Evolutionary conservation across 1,284 basidiomycete species (phyloP).

Genomic region (Singerocomus rubriflavus): DNA sequence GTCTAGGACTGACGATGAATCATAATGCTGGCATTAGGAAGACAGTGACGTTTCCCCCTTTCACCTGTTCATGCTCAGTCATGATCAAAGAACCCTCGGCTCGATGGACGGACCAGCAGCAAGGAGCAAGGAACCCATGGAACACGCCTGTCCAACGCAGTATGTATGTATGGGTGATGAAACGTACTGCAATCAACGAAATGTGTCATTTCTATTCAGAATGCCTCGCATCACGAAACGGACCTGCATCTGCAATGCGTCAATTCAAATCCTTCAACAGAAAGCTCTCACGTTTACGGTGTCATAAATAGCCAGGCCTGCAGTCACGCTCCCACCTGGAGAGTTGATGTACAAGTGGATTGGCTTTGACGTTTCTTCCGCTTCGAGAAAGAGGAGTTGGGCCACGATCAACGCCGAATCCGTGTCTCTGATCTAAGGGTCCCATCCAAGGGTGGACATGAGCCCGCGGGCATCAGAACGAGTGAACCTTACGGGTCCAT

Average conservation of each 20-base stretch:
- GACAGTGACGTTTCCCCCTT: slow-evolving; percentile 82
- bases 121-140: slow-evolving; percentile 89
- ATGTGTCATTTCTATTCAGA: slow-evolving; percentile 16
- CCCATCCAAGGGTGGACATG: slow-evolving; percentile 13
- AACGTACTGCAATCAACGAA: slow-evolving; percentile 62
- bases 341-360: slow-evolving; percentile 95
- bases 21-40: slow-evolving; percentile 93
- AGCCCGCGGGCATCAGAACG: slow-evolving; percentile 11
- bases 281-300: slow-evolving; percentile 52
- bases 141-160: slow-evolving; percentile 89
- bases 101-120: slow-evolving; percentile 58
- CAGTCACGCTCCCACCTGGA: slow-evolving; percentile 90
- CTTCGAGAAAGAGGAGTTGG: slow-evolving; percentile 90
- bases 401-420: slow-evolving; percentile 85
- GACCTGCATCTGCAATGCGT: slow-evolving; percentile 69
- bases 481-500: slow-evolving; percentile 70
- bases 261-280: slow-evolving; percentile 16
- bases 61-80: slow-evolving; percentile 47
- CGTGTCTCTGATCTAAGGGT: slow-evolving; percentile 72
- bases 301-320: slow-evolving; percentile 93
- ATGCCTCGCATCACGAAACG: slow-evolving; percentile 14
- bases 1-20: slow-evolving; percentile 76
- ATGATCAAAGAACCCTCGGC: slow-evolving; percentile 7
- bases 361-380: slow-evolving; percentile 87
- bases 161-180: slow-evolving; percentile 93